Percentiles rank a stretch among this genome's conserved stretches.
Evolutionary conservation across 1,284 basidiomycete species (phyloP).

Genomic region (Fomitiporia mediterranea): DNA sequence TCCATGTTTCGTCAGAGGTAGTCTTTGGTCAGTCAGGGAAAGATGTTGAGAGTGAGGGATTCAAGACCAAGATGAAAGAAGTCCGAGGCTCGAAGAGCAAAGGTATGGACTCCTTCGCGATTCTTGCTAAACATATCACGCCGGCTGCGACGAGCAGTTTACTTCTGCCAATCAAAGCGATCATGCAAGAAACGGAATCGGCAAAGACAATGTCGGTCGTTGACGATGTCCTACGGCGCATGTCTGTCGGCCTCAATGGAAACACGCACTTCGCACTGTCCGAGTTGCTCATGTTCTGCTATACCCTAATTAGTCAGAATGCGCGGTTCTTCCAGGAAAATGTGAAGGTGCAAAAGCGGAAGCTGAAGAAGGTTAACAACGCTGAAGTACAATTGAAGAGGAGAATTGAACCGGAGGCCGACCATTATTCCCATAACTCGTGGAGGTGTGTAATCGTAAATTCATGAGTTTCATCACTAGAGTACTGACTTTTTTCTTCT

Average conservation of each 20-base stretch:
- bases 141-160: slow-evolving; percentile 74
- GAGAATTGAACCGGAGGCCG: slow-evolving; percentile 47
- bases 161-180: slow-evolving; percentile 76
- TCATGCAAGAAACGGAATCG: slow-evolving; percentile 85
- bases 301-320: slow-evolving; percentile 89
- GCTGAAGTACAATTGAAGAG: slow-evolving; percentile 79
- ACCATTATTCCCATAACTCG: slow-evolving; percentile 83
- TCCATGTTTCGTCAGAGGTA: slow-evolving; percentile 85
- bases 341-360: slow-evolving; percentile 33
- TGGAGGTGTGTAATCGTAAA: slow-evolving; percentile 49
- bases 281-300: slow-evolving; percentile 80
- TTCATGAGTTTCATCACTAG: too few species aligned
- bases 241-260: slow-evolving; percentile 81
- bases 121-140: slow-evolving; percentile 74
- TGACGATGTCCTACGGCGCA: slow-evolving; percentile 84
- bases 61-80: slow-evolving; percentile 93
- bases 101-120: slow-evolving; percentile 80
- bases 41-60: slow-evolving; percentile 85
- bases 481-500: too few species aligned
- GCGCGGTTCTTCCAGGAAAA: slow-evolving; percentile 69
- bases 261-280: slow-evolving; percentile 70
- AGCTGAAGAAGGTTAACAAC: slow-evolving; percentile 43
- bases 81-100: slow-evolving; percentile 76
- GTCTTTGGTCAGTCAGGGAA: slow-evolving; percentile 93
- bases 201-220: slow-evolving; percentile 80